phyloP scores from a whole-genome alignment of 805 yeast genomes.

The Phaffomyces antillensis region DNA sequence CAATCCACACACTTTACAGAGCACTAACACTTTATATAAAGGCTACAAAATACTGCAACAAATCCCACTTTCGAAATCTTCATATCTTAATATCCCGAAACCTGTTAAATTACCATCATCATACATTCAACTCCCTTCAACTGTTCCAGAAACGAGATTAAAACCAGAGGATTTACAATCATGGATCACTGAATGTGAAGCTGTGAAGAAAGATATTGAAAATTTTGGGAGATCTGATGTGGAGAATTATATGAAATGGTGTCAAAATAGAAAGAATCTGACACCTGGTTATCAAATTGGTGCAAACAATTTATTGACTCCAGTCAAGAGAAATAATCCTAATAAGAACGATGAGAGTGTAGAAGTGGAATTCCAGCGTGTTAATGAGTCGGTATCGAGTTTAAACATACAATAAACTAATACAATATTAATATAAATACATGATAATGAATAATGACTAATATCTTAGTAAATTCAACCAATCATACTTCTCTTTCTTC shows the following conservation, averaged over 20 bases:
- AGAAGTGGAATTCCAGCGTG: slow-evolving; percentile 5
- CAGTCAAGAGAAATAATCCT: too few species aligned
- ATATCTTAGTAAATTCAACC: slow-evolving; percentile 38
- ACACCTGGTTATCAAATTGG: slow-evolving; percentile 39
- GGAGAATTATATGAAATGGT: slow-evolving; percentile 28
- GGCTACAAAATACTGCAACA: slow-evolving; percentile 46
- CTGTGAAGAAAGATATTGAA: slow-evolving; percentile 22
- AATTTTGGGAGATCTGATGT: slow-evolving; percentile 21
- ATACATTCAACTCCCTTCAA: slow-evolving; percentile 32
- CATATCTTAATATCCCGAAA: slow-evolving; percentile 44
- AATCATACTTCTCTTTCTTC: slow-evolving; percentile 91
- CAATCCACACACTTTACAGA: not conserved
- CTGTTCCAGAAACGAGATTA: slow-evolving; percentile 27
- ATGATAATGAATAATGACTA: not conserved
- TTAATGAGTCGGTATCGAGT: slow-evolving; percentile 16
- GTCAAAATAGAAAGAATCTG: slow-evolving; percentile 19
- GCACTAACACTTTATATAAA: not conserved
- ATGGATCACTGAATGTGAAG: slow-evolving; percentile 27
- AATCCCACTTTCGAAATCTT: slow-evolving; percentile 50
- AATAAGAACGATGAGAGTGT: slow-evolving; percentile 13
- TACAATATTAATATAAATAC: too few species aligned
- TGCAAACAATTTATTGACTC: not conserved
- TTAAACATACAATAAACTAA: slow-evolving; percentile 1
- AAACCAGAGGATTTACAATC: slow-evolving; percentile 23
- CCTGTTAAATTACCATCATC: slow-evolving; percentile 46